Evolutionary conservation across 2,329 filamentous ascomycete species (phyloP).

Genomic region (Sordariomycetes sp.): DNA sequence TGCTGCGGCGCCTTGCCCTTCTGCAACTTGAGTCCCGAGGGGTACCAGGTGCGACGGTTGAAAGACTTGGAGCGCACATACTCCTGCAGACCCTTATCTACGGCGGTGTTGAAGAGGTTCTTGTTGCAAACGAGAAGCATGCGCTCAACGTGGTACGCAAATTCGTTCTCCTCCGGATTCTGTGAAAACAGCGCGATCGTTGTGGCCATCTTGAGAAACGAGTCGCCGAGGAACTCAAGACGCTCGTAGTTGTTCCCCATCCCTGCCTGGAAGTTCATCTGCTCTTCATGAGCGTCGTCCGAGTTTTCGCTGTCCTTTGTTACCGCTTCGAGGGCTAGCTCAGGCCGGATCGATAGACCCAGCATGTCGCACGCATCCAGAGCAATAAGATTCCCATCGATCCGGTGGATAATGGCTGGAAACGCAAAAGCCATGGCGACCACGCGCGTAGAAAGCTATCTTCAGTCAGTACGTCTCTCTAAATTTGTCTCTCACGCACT

Average conservation of each 20-base stretch:
- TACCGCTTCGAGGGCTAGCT: conserved; percentile 73
- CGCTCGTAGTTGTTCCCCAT: conserved; percentile 96
- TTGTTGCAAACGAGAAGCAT: conserved; percentile 89
- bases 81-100: conserved; percentile 53
- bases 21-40: conserved; percentile 61
- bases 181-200: conserved; percentile 76
- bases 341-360: conserved; percentile 51
- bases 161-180: conserved; percentile 71
- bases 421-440: conserved; percentile 66
- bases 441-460: conserved; percentile 51
- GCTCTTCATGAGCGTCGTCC: conserved; percentile 57
- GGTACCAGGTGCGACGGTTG: conserved; percentile 80
- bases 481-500: conserved; percentile 19
- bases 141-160: conserved; percentile 76
- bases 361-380: conserved; percentile 62
- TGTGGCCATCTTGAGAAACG: conserved; percentile 91
- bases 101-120: conserved; percentile 72
- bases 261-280: conserved; percentile 65
- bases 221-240: conserved; percentile 86
- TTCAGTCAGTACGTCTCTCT: not conserved
- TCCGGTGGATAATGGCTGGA: conserved; percentile 72
- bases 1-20: conserved; percentile 53
- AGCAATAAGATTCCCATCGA: conserved; percentile 74
- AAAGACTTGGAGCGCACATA: conserved; percentile 80
- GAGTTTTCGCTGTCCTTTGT: conserved; percentile 88